Evolutionary conservation across 176 grass and related monocot genomes (phyloP), one percentile per base, ranked within the genome.

Genomic region (Oryza glumipatula): DNA sequence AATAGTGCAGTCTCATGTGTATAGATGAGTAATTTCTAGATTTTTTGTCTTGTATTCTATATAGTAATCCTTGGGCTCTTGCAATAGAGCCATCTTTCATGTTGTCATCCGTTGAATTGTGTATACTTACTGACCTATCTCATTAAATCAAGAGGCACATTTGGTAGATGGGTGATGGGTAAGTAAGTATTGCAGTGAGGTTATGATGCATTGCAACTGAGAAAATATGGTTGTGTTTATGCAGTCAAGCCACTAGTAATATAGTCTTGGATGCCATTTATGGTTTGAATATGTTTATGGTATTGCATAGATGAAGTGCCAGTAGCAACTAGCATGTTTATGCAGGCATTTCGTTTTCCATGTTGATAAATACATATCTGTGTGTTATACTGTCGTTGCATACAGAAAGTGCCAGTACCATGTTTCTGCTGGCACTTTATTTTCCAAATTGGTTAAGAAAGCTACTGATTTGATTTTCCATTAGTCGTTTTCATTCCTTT

Each of bases 361-460:
- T 32, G 75, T 83, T 51, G 56, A 58, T 58, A 54, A 54, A 19
- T 54, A 54, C 6, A 4, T 54, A 65, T 47, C 3, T 74, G 3
- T 32, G 41, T 69, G 33, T 76, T 52, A 13, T 49, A 49, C 13
- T 75, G 60, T 44, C 43, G 43, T 76, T 84, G 19, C 35, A 6
- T 45, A 60, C 9, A 64, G 52, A 76, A 54, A 76, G n/a, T 77
- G 30, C 11, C 33, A 58, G 51, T 58, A 45, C n/a, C 73, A 69
- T 84, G 46, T 73, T 69, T 84, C 39, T 63, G 14, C 49, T 35
- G 66, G 36, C 22, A 70, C 49, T 78, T 8, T 38, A 39, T 73
- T 46, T 65, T 83, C 61, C 61, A 88, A 67, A 84, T 74, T 47
- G 11, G 83, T 61, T 67, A 80, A 80, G 65, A 41, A 65, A 9